phyloP scores from a whole-genome alignment of 345 rosid genomes.

The Mercurialis annua region DNA sequence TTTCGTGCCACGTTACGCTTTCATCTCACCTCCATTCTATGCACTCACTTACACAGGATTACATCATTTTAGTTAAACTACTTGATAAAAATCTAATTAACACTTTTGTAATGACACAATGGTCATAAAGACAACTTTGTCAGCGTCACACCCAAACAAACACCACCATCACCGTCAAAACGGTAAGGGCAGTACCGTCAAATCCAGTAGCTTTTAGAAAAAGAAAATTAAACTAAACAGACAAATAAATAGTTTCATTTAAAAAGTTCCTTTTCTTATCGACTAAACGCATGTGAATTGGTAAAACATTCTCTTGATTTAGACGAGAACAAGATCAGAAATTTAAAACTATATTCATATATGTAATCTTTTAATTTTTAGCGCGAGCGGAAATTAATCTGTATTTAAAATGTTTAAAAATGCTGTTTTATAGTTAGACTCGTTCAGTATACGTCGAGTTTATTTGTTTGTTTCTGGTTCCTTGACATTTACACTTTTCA shows the following conservation, averaged over 20 bases:
- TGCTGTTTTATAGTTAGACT: background rate
- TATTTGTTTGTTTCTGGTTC: background rate
- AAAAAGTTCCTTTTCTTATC: too few species aligned
- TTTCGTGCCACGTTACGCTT: constrained; percentile 20
- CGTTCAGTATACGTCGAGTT: background rate
- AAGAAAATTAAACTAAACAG: background rate
- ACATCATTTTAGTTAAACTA: background rate
- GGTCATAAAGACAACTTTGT: background rate
- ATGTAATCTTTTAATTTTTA: too few species aligned
- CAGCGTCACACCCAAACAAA: background rate
- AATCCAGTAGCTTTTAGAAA: too few species aligned
- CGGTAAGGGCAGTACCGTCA: constrained; percentile 13
- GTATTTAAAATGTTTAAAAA: too few species aligned
- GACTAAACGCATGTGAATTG: too few species aligned
- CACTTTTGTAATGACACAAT: constrained; percentile 8
- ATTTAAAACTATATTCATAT: too few species aligned
- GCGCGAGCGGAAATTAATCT: too few species aligned
- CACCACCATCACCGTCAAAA: background rate
- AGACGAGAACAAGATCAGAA: too few species aligned
- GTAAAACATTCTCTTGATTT: too few species aligned
- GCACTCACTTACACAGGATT: constrained; percentile 3
- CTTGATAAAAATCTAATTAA: constrained; percentile 9
- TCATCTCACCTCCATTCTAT: background rate
- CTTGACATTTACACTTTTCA: background rate
- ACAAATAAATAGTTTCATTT: too few species aligned